These are phyloP conservation scores for Alopecurus myosuroides DNA, from an alignment of 176 grass and related monocot genomes.

Conservation along the genomic window DNA sequence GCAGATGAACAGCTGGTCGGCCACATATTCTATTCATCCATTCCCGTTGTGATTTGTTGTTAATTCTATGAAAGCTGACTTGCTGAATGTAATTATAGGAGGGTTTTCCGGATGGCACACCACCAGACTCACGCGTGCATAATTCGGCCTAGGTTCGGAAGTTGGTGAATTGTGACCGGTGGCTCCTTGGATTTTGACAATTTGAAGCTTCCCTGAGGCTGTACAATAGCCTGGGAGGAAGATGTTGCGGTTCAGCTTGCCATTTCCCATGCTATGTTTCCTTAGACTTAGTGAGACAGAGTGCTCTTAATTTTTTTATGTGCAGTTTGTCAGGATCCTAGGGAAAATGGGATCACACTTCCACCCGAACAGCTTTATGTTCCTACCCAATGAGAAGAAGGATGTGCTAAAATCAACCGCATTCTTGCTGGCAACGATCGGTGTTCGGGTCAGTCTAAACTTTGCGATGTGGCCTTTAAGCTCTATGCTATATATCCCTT, in stretches of 20 bases:
- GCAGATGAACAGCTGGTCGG: too few species aligned
- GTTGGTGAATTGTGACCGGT: neutral
- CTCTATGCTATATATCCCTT: constrained; percentile 76
- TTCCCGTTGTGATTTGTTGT: too few species aligned
- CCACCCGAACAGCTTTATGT: constrained; percentile 61
- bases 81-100: too few species aligned
- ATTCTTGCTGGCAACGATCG: constrained; percentile 69
- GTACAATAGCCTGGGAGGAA: constrained; percentile 62
- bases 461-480: constrained; percentile 77
- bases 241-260: constrained; percentile 71
- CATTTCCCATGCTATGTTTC: constrained; percentile 87
- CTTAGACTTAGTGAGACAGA: constrained; percentile 73
- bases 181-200: constrained; percentile 23
- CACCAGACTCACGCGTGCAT: too few species aligned
- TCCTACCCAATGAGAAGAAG: constrained; percentile 80
- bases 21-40: too few species aligned
- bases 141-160: neutral
- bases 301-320: constrained; percentile 15
- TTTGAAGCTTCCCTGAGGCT: constrained; percentile 74
- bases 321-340: constrained; percentile 68
- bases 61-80: too few species aligned
- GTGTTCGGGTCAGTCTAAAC: constrained; percentile 51
- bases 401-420: constrained; percentile 73
- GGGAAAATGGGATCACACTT: constrained; percentile 85
- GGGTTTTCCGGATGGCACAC: too few species aligned